Evolutionary conservation across 1,284 basidiomycete genomes (phyloP).

Genomic region (Puccinia polysora): DNA sequence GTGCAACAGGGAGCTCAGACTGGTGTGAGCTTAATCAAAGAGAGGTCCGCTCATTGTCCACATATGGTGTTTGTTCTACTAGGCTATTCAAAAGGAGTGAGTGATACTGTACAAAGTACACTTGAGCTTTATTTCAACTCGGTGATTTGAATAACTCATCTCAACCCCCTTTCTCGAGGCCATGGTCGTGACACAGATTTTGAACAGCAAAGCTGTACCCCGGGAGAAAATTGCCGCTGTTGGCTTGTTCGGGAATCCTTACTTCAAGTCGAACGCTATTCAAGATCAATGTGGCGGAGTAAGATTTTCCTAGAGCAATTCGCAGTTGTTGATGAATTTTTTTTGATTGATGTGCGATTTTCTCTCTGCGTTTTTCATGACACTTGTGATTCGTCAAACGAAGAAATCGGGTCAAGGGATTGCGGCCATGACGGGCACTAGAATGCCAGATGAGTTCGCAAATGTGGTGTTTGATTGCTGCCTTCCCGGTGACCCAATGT

Average conservation of each 20-base stretch:
- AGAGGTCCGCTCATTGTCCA: neutral
- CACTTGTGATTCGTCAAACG: neutral
- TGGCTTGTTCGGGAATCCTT: conserved; percentile 19
- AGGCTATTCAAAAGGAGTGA: conserved; percentile 21
- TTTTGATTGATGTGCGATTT: too few species aligned
- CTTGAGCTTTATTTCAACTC: too few species aligned
- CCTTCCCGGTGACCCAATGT: neutral
- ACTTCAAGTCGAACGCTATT: neutral
- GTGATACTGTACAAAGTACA: too few species aligned
- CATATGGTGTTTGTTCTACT: conserved; percentile 1
- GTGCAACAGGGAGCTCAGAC: neutral
- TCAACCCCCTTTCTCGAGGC: neutral
- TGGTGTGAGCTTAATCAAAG: neutral
- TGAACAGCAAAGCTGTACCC: neutral
- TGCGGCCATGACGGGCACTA: neutral
- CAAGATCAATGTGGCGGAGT: conserved; percentile 1
- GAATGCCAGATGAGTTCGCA: neutral
- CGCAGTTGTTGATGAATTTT: too few species aligned
- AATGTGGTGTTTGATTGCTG: neutral
- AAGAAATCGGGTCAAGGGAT: neutral
- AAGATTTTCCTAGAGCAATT: too few species aligned
- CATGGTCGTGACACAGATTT: conserved; percentile 8
- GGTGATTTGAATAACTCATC: too few species aligned
- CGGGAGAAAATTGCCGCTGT: neutral
- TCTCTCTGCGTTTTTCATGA: too few species aligned